Percentiles rank a stretch among this genome's conserved stretches.
Evolutionary conservation across 2,329 filamentous ascomycete genomes (phyloP).

Genomic region (Aspergillus clavatus): DNA sequence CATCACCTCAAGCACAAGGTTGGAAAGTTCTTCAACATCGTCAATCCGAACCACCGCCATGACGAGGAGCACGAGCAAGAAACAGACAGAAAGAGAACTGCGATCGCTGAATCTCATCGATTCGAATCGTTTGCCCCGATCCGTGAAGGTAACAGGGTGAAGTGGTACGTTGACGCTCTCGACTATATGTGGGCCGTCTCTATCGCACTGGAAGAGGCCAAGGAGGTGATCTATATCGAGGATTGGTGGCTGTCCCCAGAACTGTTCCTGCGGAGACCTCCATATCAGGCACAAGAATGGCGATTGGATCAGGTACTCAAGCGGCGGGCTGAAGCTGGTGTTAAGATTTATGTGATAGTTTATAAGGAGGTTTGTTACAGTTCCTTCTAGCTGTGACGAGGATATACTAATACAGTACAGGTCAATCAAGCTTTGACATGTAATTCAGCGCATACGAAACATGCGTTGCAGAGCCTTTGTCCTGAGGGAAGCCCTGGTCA

Average conservation of each 20-base stretch:
- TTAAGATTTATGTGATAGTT: constrained; percentile 89
- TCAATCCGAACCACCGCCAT: constrained; percentile 86
- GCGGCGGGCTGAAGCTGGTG: constrained; percentile 80
- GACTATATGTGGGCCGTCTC: constrained; percentile 97
- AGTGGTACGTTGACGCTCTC: constrained; percentile 95
- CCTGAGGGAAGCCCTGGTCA: constrained; percentile 75
- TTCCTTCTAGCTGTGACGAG: neutral
- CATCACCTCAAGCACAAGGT: constrained; percentile 58
- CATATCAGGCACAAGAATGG: constrained; percentile 77
- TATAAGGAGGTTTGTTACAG: constrained; percentile 67
- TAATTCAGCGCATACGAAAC: constrained; percentile 89
- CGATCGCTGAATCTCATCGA: constrained; percentile 67
- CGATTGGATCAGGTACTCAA: constrained; percentile 83
- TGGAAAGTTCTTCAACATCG: constrained; percentile 61
- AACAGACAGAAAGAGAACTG: constrained; percentile 74
- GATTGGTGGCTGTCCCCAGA: constrained; percentile 98
- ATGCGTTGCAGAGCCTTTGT: constrained; percentile 72
- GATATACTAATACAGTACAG: constrained; percentile 16
- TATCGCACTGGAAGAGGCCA: constrained; percentile 79
- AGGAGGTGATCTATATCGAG: constrained; percentile 89
- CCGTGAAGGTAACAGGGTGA: constrained; percentile 76
- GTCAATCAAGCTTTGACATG: constrained; percentile 77
- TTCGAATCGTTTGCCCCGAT: constrained; percentile 90
- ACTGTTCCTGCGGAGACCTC: constrained; percentile 75
- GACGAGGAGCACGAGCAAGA: constrained; percentile 85